Percentiles rank a stretch among this genome's conserved stretches.
Evolutionary conservation across 179 eudicot genomes (phyloP).

Genomic region (Silene vulgaris): DNA sequence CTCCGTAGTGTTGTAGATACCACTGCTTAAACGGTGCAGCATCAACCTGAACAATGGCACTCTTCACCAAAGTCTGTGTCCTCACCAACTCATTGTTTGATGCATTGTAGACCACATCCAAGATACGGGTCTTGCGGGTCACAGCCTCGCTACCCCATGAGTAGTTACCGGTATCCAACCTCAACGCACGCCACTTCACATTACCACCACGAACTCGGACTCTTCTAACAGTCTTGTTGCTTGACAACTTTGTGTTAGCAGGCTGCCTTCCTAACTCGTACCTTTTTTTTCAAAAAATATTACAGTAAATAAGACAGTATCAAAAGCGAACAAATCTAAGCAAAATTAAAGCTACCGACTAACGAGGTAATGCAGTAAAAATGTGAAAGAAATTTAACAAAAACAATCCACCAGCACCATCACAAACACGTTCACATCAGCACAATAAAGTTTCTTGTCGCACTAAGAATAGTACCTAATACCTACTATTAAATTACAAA

Average conservation of each 20-base stretch:
- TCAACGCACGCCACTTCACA: conserved; percentile 52
- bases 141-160: conserved; percentile 55
- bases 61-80: conserved; percentile 54
- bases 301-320: neutral
- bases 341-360: neutral
- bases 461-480: neutral
- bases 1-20: conserved; percentile 49
- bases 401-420: neutral
- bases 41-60: conserved; percentile 59
- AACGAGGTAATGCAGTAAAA: neutral
- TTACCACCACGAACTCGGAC: conserved; percentile 53
- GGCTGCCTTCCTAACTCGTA: conserved; percentile 53
- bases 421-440: neutral
- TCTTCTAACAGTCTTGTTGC: conserved; percentile 55
- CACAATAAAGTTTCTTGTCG: neutral
- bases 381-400: neutral
- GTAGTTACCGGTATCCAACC: conserved; percentile 49
- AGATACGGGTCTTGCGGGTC: conserved; percentile 44
- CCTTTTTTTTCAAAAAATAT: conserved; percentile 18
- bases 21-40: conserved; percentile 57
- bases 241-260: conserved; percentile 44
- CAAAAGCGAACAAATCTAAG: neutral
- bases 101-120: conserved; percentile 51
- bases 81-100: conserved; percentile 56
- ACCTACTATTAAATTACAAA: no score